Percentiles rank a stretch among this genome's conserved stretches.
Conservation (phyloP, 2,329 filamentous ascomycete genomes). For the Penicillium sp. region DNA sequence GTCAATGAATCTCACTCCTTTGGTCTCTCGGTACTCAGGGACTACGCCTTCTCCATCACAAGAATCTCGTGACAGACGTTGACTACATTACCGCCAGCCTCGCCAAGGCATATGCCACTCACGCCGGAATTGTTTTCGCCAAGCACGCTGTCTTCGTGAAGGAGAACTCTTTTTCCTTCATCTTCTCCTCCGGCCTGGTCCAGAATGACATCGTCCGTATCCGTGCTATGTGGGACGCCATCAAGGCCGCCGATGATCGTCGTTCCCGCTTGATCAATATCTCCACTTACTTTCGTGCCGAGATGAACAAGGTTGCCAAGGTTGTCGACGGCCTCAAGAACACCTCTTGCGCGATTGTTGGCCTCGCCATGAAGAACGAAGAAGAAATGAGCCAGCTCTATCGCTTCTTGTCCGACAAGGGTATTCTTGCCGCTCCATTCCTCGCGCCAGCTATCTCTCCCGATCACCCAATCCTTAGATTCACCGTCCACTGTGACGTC, state of each 20-base stretch:
- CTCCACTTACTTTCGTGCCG: neutral
- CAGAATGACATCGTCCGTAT: neutral
- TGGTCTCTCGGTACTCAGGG: neutral
- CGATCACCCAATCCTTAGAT: neutral
- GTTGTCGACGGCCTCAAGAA: neutral
- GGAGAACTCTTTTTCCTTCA: neutral
- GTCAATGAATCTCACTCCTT: conserved; percentile 1
- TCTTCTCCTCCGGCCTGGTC: neutral
- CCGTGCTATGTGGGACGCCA: neutral
- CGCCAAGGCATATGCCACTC: neutral
- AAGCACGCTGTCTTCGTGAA: neutral
- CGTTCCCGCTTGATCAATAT: neutral
- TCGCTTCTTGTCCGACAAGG: neutral
- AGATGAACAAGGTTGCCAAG: neutral
- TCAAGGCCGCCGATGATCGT: neutral
- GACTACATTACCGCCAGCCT: conserved; percentile 1
- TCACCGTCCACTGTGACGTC: neutral
- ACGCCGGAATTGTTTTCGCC: neutral
- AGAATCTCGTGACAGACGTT: neutral
- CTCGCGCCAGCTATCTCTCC: neutral
- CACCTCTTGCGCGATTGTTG: neutral
- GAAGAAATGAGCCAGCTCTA: neutral
- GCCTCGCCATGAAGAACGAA: neutral
- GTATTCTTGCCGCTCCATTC: neutral
- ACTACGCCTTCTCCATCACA: neutral